Conservation (phyloP, 1,284 basidiomycete species). For the Gomphus bonarii region DNA sequence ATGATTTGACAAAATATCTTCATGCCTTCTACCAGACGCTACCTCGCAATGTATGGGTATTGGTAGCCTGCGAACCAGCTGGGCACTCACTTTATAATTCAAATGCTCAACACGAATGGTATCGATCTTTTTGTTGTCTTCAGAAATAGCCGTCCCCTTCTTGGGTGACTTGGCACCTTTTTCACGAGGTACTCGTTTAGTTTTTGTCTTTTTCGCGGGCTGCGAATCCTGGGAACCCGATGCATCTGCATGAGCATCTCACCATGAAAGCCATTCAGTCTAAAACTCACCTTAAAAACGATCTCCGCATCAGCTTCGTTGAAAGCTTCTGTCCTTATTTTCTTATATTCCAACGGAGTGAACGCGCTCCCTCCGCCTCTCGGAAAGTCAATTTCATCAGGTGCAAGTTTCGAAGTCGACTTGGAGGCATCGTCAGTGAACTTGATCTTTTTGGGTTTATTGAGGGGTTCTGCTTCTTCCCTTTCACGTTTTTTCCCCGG, state of each 20-base stretch:
- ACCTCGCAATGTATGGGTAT: not conserved
- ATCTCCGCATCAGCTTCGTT: conserved; percentile 75
- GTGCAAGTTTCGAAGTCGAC: conserved; percentile 27
- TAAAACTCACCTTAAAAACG: conserved; percentile 47
- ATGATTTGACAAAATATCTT: conserved; percentile 82
- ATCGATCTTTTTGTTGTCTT: conserved; percentile 27
- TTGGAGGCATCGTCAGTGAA: conserved; percentile 20
- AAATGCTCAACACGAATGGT: conserved; percentile 77
- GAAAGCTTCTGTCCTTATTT: conserved; percentile 74
- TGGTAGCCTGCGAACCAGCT: not conserved
- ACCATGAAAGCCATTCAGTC: conserved; percentile 12
- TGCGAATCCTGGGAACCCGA: conserved; percentile 15
- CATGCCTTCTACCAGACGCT: conserved; percentile 81
- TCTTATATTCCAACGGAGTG: conserved; percentile 87
- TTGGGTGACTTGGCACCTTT: conserved; percentile 32
- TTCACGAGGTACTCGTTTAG: conserved; percentile 42
- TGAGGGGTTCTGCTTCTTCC: conserved; percentile 38
- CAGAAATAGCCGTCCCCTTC: conserved; percentile 21
- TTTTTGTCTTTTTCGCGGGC: conserved; percentile 25
- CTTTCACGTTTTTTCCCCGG: conserved; percentile 44
- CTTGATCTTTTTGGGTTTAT: conserved; percentile 49
- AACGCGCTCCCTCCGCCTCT: conserved; percentile 79
- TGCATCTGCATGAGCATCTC: not conserved
- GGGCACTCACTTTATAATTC: conserved; percentile 74
- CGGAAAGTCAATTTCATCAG: conserved; percentile 89